Conservation (phyloP, 345 rosid species). For the Turritis glabra region DNA sequence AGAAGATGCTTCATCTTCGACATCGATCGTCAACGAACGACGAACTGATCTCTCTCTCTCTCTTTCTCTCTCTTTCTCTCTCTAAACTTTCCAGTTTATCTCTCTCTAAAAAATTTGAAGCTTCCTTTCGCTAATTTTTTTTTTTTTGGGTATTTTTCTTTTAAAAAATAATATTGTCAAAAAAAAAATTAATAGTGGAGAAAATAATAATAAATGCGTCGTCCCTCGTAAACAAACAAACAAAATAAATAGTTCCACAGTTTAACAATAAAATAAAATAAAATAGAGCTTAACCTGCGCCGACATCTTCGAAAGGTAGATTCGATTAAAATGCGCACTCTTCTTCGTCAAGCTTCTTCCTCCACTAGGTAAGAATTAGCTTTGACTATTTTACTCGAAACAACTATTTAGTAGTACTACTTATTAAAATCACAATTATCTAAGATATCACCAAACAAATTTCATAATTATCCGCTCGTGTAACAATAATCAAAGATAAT, state of each 20-base stretch:
- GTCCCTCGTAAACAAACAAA: slow-evolving; percentile 14
- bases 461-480: not conserved
- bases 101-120: slow-evolving; percentile 31
- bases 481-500: too few relatives aligned
- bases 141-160: not conserved
- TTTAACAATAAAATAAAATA: slow-evolving; percentile 7
- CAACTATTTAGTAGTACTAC: too few relatives aligned
- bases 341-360: slow-evolving; percentile 60
- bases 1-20: slow-evolving; percentile 93
- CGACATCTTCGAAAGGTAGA: slow-evolving; percentile 43
- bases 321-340: slow-evolving; percentile 78
- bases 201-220: slow-evolving; percentile 12
- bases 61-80: slow-evolving; percentile 38
- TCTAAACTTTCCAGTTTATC: slow-evolving; percentile 23
- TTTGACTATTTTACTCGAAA: slow-evolving; percentile 20
- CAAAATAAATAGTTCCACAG: slow-evolving; percentile 13
- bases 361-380: slow-evolving; percentile 34
- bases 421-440: too few relatives aligned
- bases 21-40: slow-evolving; percentile 86
- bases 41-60: slow-evolving; percentile 32
- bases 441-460: not conserved
- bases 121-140: slow-evolving; percentile 16
- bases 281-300: slow-evolving; percentile 55
- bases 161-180: slow-evolving; percentile 9
- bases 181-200: not conserved